phyloP scores from a whole-genome alignment of 768 basidiomycete genomes.

The Mycena kentingensis region DNA sequence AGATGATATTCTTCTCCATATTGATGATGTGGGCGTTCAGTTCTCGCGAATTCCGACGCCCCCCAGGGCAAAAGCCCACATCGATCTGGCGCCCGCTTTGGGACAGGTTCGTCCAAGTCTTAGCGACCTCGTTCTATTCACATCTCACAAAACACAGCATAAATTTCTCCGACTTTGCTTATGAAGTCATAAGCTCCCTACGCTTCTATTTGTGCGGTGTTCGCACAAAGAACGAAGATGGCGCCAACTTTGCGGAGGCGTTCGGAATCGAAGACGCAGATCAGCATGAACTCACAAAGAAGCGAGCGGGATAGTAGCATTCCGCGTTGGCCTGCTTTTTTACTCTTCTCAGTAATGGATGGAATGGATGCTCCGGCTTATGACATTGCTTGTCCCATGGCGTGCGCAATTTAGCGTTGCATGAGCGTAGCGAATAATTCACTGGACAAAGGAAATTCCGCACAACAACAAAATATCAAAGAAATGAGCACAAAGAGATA shows the following conservation, averaged over 20 bases:
- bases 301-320: too few species aligned
- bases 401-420: too few species aligned
- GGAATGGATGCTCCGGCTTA: too few species aligned
- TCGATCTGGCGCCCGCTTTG: slow-evolving; percentile 69
- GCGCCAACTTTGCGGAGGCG: slow-evolving; percentile 24
- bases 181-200: slow-evolving; percentile 55
- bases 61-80: slow-evolving; percentile 47
- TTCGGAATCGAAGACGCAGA: slow-evolving; percentile 20
- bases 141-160: slow-evolving; percentile 29
- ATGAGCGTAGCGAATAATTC: too few species aligned
- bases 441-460: too few species aligned
- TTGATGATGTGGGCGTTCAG: slow-evolving; percentile 88
- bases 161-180: slow-evolving; percentile 56
- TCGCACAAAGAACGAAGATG: slow-evolving; percentile 10
- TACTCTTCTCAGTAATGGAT: too few species aligned
- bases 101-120: slow-evolving; percentile 49
- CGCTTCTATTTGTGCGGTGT: slow-evolving; percentile 46
- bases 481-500: slow-evolving; percentile 13
- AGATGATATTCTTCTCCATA: slow-evolving; percentile 83
- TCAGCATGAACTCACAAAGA: slow-evolving; percentile 15
- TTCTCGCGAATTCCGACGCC: slow-evolving; percentile 63
- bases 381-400: too few species aligned
- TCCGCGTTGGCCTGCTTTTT: too few species aligned
- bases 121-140: neutral
- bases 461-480: neutral